Evolutionary conservation across 2,329 filamentous ascomycete genomes (phyloP).

Genomic region (Epichloe uncinata): DNA sequence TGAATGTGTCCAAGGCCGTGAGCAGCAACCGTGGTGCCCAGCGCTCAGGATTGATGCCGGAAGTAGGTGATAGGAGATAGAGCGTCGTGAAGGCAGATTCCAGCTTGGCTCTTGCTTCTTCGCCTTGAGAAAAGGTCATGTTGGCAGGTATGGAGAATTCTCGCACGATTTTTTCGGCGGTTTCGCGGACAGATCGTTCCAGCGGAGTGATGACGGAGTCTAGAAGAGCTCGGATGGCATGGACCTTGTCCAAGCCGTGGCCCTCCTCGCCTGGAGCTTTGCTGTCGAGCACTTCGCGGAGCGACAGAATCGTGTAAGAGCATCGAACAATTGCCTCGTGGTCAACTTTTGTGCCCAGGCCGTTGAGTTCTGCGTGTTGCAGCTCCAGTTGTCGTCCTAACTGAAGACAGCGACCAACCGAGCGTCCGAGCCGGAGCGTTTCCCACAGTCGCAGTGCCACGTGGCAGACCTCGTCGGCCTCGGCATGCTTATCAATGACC

Average conservation of each 20-base stretch:
- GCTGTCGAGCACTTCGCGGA: conserved; percentile 59
- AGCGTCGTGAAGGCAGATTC: conserved; percentile 63
- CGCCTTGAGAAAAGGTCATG: conserved; percentile 48
- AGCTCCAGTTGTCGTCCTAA: conserved; percentile 76
- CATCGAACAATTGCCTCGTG: conserved; percentile 71
- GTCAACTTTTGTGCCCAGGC: conserved; percentile 46
- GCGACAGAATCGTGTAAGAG: conserved; percentile 61
- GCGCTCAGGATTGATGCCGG: conserved; percentile 36
- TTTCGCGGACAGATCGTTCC: conserved; percentile 59
- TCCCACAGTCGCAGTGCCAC: conserved; percentile 70
- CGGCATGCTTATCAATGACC: conserved; percentile 72
- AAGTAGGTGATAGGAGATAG: conserved; percentile 65
- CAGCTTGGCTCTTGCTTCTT: conserved; percentile 63
- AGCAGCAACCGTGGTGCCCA: conserved; percentile 60
- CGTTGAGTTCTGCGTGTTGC: conserved; percentile 56
- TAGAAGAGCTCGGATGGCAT: conserved; percentile 57
- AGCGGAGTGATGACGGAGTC: conserved; percentile 56
- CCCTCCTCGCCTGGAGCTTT: conserved; percentile 62
- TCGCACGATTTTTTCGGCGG: conserved; percentile 66
- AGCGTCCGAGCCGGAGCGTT: conserved; percentile 62
- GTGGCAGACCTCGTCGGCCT: conserved; percentile 67
- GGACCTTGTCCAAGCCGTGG: conserved; percentile 59
- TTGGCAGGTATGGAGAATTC: conserved; percentile 60
- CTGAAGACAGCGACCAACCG: conserved; percentile 65
- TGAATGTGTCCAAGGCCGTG: conserved; percentile 64